Evolutionary conservation across 2,329 filamentous ascomycete genomes (phyloP).

Genomic region (Colletotrichum musicola): DNA sequence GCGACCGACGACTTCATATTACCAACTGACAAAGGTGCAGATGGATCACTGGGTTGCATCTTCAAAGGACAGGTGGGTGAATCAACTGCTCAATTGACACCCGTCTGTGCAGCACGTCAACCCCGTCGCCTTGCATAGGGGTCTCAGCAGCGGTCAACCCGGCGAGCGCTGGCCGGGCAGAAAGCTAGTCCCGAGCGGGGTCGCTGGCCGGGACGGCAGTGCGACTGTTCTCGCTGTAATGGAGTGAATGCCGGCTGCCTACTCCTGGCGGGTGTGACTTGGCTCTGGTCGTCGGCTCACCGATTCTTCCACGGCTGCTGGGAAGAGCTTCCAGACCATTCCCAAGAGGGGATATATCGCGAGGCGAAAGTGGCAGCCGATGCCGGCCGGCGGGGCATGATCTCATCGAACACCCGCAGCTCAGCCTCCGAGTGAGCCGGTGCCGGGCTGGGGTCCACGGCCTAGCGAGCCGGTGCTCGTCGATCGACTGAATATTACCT

Average conservation of each 20-base stretch:
- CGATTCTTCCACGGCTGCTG: neutral
- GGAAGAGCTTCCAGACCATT: slow-evolving; percentile 2
- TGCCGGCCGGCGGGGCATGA: neutral
- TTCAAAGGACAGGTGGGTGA: neutral
- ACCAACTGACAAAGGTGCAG: slow-evolving; percentile 18
- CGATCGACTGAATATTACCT: slow-evolving; percentile 1
- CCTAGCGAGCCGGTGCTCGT: slow-evolving; percentile 4
- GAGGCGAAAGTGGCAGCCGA: neutral
- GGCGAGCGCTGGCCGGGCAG: neutral
- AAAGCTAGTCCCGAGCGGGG: slow-evolving; percentile 27
- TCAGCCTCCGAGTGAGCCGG: neutral
- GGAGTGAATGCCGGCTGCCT: slow-evolving; percentile 3
- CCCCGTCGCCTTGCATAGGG: slow-evolving; percentile 17
- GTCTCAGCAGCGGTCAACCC: slow-evolving; percentile 25
- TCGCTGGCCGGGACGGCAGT: slow-evolving; percentile 1
- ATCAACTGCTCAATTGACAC: slow-evolving; percentile 9
- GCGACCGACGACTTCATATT: slow-evolving; percentile 15
- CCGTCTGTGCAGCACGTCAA: slow-evolving; percentile 10
- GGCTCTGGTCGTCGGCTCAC: neutral
- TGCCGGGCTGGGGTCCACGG: neutral
- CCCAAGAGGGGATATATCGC: slow-evolving; percentile 16
- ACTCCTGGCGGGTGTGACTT: neutral
- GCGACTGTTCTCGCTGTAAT: neutral
- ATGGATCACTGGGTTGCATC: neutral
- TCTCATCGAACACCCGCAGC: slow-evolving; percentile 1